Conservation (phyloP, 345 rosid species). For the Cochlearia excelsa region DNA sequence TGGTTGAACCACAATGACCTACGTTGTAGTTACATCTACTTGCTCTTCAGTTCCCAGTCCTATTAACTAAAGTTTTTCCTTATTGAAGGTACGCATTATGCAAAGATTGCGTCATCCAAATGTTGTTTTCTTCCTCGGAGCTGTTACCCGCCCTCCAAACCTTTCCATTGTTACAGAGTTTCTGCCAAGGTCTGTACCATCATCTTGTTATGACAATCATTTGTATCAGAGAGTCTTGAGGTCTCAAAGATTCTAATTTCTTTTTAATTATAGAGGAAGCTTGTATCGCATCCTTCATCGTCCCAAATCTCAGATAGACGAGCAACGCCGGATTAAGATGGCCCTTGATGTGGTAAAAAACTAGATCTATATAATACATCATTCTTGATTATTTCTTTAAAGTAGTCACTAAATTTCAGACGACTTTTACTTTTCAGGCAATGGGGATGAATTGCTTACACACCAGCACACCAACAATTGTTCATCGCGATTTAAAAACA, state of each 20-base stretch:
- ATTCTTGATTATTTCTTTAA: background rate
- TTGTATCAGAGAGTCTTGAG: conserved; percentile 24
- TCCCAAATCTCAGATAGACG: conserved; percentile 87
- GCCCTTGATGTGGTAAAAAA: conserved; percentile 95
- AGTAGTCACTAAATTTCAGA: conserved; percentile 14
- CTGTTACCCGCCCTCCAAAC: conserved; percentile 99
- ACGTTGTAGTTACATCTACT: conserved; percentile 7
- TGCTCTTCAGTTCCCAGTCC: conserved; percentile 10
- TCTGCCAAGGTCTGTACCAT: conserved; percentile 74
- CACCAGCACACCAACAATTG: conserved; percentile 89
- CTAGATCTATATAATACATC: conserved; percentile 14
- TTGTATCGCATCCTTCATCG: conserved; percentile 90
- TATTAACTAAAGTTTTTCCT: background rate
- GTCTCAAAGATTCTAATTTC: conserved; percentile 12
- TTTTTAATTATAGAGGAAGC: conserved; percentile 69
- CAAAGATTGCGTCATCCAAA: conserved; percentile 98
- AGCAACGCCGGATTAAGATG: conserved; percentile 92
- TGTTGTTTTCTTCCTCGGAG: conserved; percentile 96
- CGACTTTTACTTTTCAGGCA: conserved; percentile 53
- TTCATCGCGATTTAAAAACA: conserved; percentile 97
- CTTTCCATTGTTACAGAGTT: conserved; percentile 94
- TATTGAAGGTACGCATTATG: conserved; percentile 87
- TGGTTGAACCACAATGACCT: conserved; percentile 16
- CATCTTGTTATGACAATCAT: conserved; percentile 7
- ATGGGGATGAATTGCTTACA: conserved; percentile 99